Evolutionary conservation across 2,329 filamentous ascomycete genomes (phyloP).

Genomic region (Verticillium zaregamsianum): DNA sequence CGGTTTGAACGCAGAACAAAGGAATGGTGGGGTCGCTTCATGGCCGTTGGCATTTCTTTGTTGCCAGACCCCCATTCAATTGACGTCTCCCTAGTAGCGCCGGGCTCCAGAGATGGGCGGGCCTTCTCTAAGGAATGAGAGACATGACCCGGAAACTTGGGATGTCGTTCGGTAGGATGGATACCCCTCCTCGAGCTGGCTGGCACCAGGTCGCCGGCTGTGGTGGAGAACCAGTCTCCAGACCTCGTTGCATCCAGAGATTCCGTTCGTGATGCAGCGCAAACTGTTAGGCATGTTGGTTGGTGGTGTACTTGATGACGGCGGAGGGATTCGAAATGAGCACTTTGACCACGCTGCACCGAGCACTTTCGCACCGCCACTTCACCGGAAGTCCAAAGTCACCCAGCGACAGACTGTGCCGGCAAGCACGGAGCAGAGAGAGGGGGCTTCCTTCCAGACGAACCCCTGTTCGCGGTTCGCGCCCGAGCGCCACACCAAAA

Average conservation of each 20-base stretch:
- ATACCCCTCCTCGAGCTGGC: too few relatives aligned
- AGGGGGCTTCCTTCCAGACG: not conserved
- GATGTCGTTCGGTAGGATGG: too few relatives aligned
- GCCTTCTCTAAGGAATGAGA: not conserved
- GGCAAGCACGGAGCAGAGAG: not conserved
- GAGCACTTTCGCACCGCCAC: not conserved
- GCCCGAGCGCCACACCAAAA: not conserved
- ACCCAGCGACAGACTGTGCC: not conserved
- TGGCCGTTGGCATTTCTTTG: not conserved
- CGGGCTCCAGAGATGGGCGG: not conserved
- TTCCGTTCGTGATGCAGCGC: too few relatives aligned
- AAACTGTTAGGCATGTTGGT: too few relatives aligned
- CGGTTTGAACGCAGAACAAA: not conserved
- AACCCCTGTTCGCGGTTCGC: not conserved
- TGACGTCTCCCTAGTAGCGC: not conserved
- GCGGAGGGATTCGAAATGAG: not conserved
- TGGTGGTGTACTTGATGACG: not conserved
- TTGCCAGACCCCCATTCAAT: not conserved
- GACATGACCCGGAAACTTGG: not conserved
- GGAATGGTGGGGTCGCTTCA: not conserved
- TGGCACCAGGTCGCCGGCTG: too few relatives aligned
- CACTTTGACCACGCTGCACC: not conserved
- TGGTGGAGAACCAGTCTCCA: too few relatives aligned
- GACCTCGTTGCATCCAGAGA: too few relatives aligned
- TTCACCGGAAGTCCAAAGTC: not conserved